A percentile compares a stretch with the other conserved stretches of the same genome.
These are phyloP conservation scores for Penicillium brasilianum DNA, from an alignment of 2,329 filamentous ascomycete genomes.

Conservation along the genomic window DNA sequence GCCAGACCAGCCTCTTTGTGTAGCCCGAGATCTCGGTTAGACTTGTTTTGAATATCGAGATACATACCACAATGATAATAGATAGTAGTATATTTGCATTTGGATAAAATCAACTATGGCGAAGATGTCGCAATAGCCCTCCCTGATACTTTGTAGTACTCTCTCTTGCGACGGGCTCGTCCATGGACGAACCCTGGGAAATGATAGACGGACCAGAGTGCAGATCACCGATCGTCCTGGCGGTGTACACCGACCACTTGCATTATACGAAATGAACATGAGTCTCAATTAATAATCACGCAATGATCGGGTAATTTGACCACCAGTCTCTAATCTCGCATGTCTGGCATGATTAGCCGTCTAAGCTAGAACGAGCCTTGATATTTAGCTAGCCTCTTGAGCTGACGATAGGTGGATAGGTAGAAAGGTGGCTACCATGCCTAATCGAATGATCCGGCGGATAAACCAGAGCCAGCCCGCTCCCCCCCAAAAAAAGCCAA, in stretches of 20 bases:
- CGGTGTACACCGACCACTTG: constrained; percentile 6
- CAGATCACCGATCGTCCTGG: constrained; percentile 13
- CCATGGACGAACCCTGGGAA: not conserved
- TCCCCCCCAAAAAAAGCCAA: not conserved
- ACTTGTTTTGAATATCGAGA: too few relatives aligned
- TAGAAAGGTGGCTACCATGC: too few relatives aligned
- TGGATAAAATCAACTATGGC: too few relatives aligned
- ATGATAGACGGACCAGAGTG: not conserved
- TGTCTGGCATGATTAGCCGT: not conserved
- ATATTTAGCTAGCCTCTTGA: not conserved
- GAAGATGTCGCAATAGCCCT: not conserved
- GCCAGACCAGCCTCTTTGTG: constrained; percentile 7
- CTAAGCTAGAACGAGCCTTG: too few relatives aligned
- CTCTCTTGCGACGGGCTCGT: not conserved
- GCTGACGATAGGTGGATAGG: not conserved
- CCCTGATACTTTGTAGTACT: not conserved
- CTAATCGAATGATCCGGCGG: too few relatives aligned
- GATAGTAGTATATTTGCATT: too few relatives aligned
- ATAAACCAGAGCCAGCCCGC: not conserved
- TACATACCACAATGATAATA: too few relatives aligned
- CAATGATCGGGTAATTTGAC: not conserved
- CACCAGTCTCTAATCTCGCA: not conserved
- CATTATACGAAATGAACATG: too few relatives aligned
- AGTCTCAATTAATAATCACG: too few relatives aligned
- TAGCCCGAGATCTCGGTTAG: too few relatives aligned